Conservation (phyloP, 495 filamentous ascomycete genomes). For the Lepidopterella palustris region DNA sequence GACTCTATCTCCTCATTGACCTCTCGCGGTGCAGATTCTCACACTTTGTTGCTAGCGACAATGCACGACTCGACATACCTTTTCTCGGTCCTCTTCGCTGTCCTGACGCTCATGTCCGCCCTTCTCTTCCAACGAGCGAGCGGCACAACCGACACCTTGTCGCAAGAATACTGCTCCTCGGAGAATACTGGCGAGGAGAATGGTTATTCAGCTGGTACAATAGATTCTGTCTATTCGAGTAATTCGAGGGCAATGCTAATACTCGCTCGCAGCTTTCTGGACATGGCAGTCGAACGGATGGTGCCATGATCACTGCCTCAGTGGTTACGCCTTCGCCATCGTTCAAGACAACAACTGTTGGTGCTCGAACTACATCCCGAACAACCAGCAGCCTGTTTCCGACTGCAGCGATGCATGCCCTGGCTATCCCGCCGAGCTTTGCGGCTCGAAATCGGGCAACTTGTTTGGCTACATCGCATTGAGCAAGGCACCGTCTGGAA, state of each 20-base stretch:
- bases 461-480: conserved; percentile 58
- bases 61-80: neutral
- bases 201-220: conserved; percentile 15
- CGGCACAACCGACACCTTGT: neutral
- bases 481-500: conserved; percentile 44
- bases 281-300: conserved; percentile 61
- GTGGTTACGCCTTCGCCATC: conserved; percentile 59
- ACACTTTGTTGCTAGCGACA: neutral
- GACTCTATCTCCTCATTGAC: neutral
- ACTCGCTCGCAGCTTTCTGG: conserved; percentile 39
- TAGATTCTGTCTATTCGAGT: neutral
- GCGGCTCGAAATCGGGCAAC: conserved; percentile 49
- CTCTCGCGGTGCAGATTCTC: neutral
- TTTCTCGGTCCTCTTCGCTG: neutral
- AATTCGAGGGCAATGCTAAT: neutral
- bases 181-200: conserved; percentile 19
- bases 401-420: conserved; percentile 57
- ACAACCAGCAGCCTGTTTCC: conserved; percentile 35
- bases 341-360: conserved; percentile 61
- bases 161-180: conserved; percentile 21
- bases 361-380: conserved; percentile 67
- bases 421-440: conserved; percentile 58
- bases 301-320: conserved; percentile 50
- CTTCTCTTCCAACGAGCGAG: neutral
- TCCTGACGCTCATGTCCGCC: conserved; percentile 4